A percentile compares a stretch with the other conserved stretches of the same genome.
Conservation (phyloP, 208 protist genomes). For the Perkinsela sp. region DNA sequence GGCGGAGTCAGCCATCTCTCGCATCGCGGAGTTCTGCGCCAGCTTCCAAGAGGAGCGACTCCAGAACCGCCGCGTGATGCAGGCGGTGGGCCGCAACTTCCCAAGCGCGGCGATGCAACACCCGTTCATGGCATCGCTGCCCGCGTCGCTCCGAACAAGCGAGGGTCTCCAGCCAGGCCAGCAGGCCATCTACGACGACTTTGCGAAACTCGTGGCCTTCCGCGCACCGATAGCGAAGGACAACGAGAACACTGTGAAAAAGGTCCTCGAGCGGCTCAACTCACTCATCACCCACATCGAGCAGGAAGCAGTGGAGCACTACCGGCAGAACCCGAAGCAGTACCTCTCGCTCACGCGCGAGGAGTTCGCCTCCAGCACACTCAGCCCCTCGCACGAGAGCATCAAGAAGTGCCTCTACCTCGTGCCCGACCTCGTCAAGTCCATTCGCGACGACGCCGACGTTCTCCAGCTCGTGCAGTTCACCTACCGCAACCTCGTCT, state of each 20-base stretch:
- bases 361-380: conserved; percentile 4
- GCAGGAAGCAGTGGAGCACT: conserved; percentile 7
- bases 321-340: neutral
- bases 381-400: conserved; percentile 3
- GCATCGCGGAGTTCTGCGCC: conserved; percentile 35
- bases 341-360: conserved; percentile 5
- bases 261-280: conserved; percentile 12
- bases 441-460: neutral
- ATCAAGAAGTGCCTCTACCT: conserved; percentile 9
- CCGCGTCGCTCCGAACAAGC: conserved; percentile 23
- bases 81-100: neutral
- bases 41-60: neutral
- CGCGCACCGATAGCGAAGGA: conserved; percentile 4
- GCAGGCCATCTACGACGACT: conserved; percentile 29
- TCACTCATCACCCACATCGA: conserved; percentile 6
- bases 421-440: conserved; percentile 11
- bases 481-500: neutral
- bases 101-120: conserved; percentile 1
- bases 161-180: conserved; percentile 19
- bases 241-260: neutral
- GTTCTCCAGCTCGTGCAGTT: neutral
- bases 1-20: conserved; percentile 22
- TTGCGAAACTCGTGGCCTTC: conserved; percentile 7
- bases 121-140: conserved; percentile 11
- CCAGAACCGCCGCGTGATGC: neutral